Conservation (phyloP, 768 basidiomycete genomes). For the Grammothele lineata region DNA sequence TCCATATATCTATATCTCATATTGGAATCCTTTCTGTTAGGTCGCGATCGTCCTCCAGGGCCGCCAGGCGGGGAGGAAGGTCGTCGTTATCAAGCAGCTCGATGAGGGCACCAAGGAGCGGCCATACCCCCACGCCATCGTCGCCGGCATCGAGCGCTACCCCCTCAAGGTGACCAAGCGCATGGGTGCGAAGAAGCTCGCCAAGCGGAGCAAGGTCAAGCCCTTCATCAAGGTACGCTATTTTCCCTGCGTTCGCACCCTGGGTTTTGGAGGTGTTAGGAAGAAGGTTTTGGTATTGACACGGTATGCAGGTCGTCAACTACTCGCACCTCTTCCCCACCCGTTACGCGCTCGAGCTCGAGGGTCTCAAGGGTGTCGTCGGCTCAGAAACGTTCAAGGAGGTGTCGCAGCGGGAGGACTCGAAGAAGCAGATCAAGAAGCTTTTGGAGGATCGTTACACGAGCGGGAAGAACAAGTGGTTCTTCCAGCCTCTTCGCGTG, state of each 20-base stretch:
- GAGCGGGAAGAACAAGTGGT: constrained; percentile 96
- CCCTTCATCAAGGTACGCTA: constrained; percentile 97
- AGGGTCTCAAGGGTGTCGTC: constrained; percentile 86
- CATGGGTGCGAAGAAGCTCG: constrained; percentile 95
- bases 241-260: constrained; percentile 1
- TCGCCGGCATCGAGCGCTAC: constrained; percentile 97
- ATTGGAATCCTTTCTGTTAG: constrained; percentile 31
- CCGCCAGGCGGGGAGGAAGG: constrained; percentile 99
- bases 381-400: constrained; percentile 94
- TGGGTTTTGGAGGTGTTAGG: not conserved
- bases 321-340: constrained; percentile 99
- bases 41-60: constrained; percentile 98
- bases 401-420: constrained; percentile 88
- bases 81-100: constrained; percentile 95
- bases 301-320: constrained; percentile 69
- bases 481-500: constrained; percentile 84
- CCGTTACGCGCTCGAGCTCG: constrained; percentile 96
- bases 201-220: constrained; percentile 94
- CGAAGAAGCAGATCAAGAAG: constrained; percentile 97
- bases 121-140: constrained; percentile 96
- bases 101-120: constrained; percentile 97
- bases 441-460: constrained; percentile 93
- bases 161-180: constrained; percentile 95
- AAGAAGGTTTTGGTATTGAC: not conserved
- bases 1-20: not conserved